Evolutionary conservation across 495 filamentous ascomycete species (phyloP), one percentile per base, ranked within the genome.

Genomic region (Xylaria curta): DNA sequence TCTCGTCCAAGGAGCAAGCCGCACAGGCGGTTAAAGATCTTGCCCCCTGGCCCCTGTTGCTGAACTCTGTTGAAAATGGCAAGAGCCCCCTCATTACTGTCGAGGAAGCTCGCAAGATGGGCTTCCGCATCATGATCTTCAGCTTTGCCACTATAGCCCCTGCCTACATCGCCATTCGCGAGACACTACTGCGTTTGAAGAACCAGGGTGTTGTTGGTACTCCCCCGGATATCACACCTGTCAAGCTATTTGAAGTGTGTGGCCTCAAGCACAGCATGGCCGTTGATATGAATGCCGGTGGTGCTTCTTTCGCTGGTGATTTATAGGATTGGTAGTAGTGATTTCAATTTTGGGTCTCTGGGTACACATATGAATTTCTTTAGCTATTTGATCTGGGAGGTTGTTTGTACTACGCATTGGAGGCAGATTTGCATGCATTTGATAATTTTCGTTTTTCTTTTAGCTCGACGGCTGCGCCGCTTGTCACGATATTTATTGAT

Each of bases 41-140:
- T 5, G 85, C 83, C 2, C 86, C 85, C 0, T 88, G 85, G 82
- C 90, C 90, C 2, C 78, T 91, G 31, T 76, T 91, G 10, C 81
- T 91, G 28, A 92, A 92, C 72, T 89, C 87, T 75, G 90, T 92
- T 4, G 86, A 88, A 71, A 86, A 88, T 65, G 90, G 90, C 15
- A 86, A 85, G 15, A 87, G 81, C 1, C 90, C 90, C 7, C 74
- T 86, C 7, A 87, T 91, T 28, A 87, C 84, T 10, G 85, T 84
- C 21, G 76, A 85, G 6, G 87, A 91, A 71, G 88, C 89, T 0
- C 78, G 83, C 59, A 83, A 87, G 49, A 87, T 92, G 84, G 90
- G 90, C 3, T 92, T 90, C 78, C 76, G 86, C 24, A 87, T 91
- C 69, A 89, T 90, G 75, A 91, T 92, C 33, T 89, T 89, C 72